phyloP scores from a whole-genome alignment of 257 asterid genomes.

The Rhazya stricta region DNA sequence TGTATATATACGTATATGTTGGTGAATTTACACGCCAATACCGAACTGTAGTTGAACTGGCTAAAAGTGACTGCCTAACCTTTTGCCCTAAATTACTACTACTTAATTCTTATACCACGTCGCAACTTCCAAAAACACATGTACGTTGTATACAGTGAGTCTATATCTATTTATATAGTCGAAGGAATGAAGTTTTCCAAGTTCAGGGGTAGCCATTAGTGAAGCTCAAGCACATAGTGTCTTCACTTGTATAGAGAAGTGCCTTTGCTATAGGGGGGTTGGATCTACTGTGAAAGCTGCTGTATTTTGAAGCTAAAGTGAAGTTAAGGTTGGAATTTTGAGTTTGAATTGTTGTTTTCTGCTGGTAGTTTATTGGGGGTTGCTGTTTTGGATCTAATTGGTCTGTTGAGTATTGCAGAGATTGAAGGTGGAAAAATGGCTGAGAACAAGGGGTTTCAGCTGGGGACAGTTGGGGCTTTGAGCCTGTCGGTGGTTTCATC shows the following conservation, averaged over 20 bases:
- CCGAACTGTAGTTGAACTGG: constrained; percentile 32
- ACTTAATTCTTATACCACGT: constrained; percentile 7
- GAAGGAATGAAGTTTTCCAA: not conserved
- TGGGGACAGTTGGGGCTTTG: constrained; percentile 79
- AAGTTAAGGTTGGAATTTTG: constrained; percentile 10
- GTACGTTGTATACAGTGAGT: no score
- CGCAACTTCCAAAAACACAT: not conserved
- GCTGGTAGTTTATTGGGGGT: not conserved
- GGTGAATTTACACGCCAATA: constrained; percentile 14
- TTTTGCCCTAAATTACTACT: constrained; percentile 27
- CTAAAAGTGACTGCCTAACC: constrained; percentile 24
- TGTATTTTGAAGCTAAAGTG: not conserved
- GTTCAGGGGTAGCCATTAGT: not conserved
- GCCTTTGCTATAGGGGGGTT: constrained; percentile 5
- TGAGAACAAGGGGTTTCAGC: constrained; percentile 56
- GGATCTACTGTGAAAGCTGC: constrained; percentile 9
- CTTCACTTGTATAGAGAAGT: not conserved
- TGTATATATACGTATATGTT: not conserved
- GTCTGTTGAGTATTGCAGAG: constrained; percentile 15
- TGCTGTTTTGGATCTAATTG: constrained; percentile 16
- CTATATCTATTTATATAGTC: not conserved
- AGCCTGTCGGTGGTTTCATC: constrained; percentile 75
- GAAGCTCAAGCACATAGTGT: not conserved
- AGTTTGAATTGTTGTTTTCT: not conserved
- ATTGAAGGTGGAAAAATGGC: constrained; percentile 38